Conservation (phyloP, 768 basidiomycete species). For the Tulasnella sp. region DNA sequence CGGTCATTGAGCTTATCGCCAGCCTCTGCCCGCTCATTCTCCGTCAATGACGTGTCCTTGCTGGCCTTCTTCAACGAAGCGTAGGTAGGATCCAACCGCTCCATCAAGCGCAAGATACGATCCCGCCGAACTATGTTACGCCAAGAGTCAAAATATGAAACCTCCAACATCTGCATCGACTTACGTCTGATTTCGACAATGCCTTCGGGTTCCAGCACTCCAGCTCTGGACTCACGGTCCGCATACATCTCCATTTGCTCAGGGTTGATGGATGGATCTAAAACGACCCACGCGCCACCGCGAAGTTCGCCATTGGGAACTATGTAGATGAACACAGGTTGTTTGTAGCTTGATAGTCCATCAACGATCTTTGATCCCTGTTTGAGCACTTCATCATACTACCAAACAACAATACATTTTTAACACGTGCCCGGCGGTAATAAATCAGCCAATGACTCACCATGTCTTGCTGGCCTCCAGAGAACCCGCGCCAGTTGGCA, state of each 20-base stretch:
- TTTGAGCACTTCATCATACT: slow-evolving; percentile 88
- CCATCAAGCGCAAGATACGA: slow-evolving; percentile 84
- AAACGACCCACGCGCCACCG: slow-evolving; percentile 98
- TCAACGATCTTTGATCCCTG: slow-evolving; percentile 98
- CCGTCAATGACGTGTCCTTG: slow-evolving; percentile 56
- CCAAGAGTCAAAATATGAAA: neutral
- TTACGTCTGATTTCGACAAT: slow-evolving; percentile 82
- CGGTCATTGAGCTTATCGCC: slow-evolving; percentile 56
- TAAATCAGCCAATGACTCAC: slow-evolving; percentile 22
- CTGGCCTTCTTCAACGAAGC: slow-evolving; percentile 67
- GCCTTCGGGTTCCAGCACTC: slow-evolving; percentile 92
- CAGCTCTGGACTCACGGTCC: slow-evolving; percentile 88
- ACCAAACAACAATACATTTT: neutral
- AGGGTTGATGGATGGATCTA: slow-evolving; percentile 94
- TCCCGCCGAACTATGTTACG: slow-evolving; percentile 59
- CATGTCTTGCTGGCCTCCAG: slow-evolving; percentile 99
- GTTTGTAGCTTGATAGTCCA: slow-evolving; percentile 91
- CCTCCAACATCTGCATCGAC: neutral
- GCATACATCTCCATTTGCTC: slow-evolving; percentile 99
- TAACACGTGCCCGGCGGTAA: neutral
- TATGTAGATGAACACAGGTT: slow-evolving; percentile 96
- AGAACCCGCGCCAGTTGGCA: slow-evolving; percentile 99
- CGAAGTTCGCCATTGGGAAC: slow-evolving; percentile 97
- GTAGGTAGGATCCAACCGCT: slow-evolving; percentile 77
- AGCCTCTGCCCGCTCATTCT: slow-evolving; percentile 63